Conservation (phyloP, 345 rosid genomes). For the Ceriops decandra region DNA sequence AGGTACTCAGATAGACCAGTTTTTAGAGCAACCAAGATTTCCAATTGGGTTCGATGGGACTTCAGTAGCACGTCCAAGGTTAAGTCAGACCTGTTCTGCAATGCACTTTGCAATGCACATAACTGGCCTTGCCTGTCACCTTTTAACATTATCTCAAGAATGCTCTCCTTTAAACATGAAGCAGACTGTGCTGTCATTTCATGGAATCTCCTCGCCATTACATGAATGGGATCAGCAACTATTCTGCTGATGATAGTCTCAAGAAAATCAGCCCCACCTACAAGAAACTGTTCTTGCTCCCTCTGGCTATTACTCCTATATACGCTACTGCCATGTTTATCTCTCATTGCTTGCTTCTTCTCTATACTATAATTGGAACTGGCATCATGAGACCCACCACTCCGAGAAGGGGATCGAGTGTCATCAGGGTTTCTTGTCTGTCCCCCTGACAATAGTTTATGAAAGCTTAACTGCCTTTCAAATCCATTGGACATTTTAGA, state of each 20-base stretch:
- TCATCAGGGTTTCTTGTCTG: conserved; percentile 38
- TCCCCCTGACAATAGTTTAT: conserved; percentile 40
- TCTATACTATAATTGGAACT: conserved; percentile 58
- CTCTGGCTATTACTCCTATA: conserved; percentile 61
- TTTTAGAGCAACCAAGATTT: conserved; percentile 77
- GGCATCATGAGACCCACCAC: conserved; percentile 62
- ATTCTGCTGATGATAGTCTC: conserved; percentile 66
- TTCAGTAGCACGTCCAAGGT: conserved; percentile 53
- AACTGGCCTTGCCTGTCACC: conserved; percentile 54
- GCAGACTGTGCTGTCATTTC: conserved; percentile 71
- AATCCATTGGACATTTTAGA: conserved; percentile 49
- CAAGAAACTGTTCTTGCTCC: conserved; percentile 42
- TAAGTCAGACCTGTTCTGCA: conserved; percentile 63
- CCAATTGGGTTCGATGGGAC: conserved; percentile 73
- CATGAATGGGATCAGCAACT: conserved; percentile 65
- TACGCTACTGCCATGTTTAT: conserved; percentile 49
- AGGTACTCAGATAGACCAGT: conserved; percentile 70
- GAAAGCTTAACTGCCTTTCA: conserved; percentile 69
- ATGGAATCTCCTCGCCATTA: conserved; percentile 68
- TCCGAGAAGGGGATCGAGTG: conserved; percentile 58
- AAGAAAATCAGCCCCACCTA: conserved; percentile 66
- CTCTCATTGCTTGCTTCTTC: conserved; percentile 53
- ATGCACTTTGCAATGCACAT: conserved; percentile 46
- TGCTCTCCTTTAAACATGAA: conserved; percentile 64
- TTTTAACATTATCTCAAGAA: conserved; percentile 65